Base-by-base conservation (phyloP, 176 grass and related monocot genomes). In the Miscanthus lutarioriparius region DNA sequence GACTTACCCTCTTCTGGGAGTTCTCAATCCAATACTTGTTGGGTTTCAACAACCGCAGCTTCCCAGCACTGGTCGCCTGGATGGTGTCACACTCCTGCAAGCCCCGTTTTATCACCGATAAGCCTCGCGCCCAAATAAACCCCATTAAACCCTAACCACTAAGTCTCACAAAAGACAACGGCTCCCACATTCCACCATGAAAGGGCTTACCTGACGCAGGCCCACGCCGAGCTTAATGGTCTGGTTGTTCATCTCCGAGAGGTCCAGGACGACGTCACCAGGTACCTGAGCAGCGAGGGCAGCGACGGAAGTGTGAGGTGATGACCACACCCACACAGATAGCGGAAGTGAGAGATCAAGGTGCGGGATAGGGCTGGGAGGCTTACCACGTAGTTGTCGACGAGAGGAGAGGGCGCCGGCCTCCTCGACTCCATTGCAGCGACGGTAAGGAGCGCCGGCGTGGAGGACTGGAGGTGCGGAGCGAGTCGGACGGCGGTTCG, bases 11-110 rank as follows among this genome's bases (percentile, higher is more conserved):
- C 77, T 99, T 99, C 68, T 94, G 89, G 14, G 96, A 96, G 78
- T 76, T 96, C 83, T 94, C 96, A 19, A 99, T 85, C 96, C 96
- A 99, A 49, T 99, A 96, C 71, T 94, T 99, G 82, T 94, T 99
- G n/a, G 89, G 93, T 77, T 96, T 99, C 16, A 91, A 91, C 70
- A 99, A 33, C 48, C 89, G 85, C 67, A 96, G 83, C 67, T 83
- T 92, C 54, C 96, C 96, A 45, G 89, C 88, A 74, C 76, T 90
- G 30, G 86, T 96, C 22, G 86, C 93, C 79, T 87, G 89, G 49
- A 99, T 88, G 16, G 81, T 89, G 61, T 96, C 93, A 61, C 88
- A 86, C 32, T 96, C 96, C 96, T 99, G 75, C 71, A 84, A 88
- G 6, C 12, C 58, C 25, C 15, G 56, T 23, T 2, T 11, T 14